These are phyloP conservation scores for Chlorella sp. DNA, from an alignment of 139 green algal species.

Conservation along the genomic window DNA sequence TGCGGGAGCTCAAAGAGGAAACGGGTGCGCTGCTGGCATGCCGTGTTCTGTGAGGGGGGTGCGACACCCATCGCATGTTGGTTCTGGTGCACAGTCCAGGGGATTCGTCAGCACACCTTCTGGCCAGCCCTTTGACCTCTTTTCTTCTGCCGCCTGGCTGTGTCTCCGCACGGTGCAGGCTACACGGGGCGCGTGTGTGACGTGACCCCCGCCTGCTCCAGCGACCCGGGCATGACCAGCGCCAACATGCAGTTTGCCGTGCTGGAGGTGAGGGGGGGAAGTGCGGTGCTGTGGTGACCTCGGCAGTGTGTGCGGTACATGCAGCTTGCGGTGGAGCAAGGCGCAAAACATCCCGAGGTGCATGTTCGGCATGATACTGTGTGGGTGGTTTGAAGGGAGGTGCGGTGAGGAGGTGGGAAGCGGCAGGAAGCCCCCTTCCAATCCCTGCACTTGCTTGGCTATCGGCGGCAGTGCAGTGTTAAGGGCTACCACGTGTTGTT, in stretches of 20 bases:
- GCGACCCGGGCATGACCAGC: slow-evolving; percentile 67
- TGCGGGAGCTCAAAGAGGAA: slow-evolving; percentile 77
- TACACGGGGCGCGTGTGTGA: slow-evolving; percentile 53
- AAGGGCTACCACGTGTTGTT: too few species aligned
- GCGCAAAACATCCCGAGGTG: too few species aligned
- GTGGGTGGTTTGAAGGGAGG: too few species aligned
- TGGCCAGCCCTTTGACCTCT: background rate
- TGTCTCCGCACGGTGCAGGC: slow-evolving; percentile 39
- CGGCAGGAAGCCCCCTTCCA: too few species aligned
- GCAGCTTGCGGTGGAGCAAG: too few species aligned
- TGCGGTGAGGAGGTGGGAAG: too few species aligned
- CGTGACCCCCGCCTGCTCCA: slow-evolving; percentile 46
- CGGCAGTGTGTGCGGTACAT: background rate
- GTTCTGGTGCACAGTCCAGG: background rate
- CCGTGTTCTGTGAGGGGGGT: background rate
- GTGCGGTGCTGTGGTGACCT: background rate
- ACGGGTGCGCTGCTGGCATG: slow-evolving; percentile 46
- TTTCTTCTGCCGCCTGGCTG: background rate
- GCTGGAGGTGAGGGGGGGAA: slow-evolving; percentile 39
- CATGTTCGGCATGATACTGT: too few species aligned
- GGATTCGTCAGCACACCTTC: background rate
- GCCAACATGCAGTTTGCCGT: slow-evolving; percentile 63
- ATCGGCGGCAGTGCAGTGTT: too few species aligned
- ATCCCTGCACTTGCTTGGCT: background rate
- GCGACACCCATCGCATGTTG: background rate